A percentile compares a stretch with the other conserved stretches of the same genome.
Evolutionary conservation across 306 rosid genomes (phyloP).

Genomic region (Quillaja saponaria): DNA sequence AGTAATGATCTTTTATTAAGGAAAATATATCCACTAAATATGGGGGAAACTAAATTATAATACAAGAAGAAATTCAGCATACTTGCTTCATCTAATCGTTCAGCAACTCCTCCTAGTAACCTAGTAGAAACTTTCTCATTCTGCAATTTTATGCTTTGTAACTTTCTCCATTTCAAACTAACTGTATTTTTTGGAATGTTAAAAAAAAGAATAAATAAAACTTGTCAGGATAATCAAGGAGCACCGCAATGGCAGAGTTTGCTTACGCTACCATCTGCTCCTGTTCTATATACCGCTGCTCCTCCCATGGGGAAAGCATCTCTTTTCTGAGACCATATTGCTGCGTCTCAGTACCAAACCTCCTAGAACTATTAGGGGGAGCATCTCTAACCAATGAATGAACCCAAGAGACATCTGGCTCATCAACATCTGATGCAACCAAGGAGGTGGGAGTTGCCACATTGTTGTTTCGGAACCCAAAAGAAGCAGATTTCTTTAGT

Average conservation of each 20-base stretch:
- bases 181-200: slow-evolving; percentile 38
- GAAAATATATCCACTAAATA: slow-evolving; percentile 34
- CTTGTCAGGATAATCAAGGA: slow-evolving; percentile 53
- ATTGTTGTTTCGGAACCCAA: slow-evolving; percentile 42
- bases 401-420: slow-evolving; percentile 98
- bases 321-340: slow-evolving; percentile 61
- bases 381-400: slow-evolving; percentile 80
- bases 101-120: slow-evolving; percentile 36
- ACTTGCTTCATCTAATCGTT: slow-evolving; percentile 32
- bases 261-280: slow-evolving; percentile 90
- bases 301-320: slow-evolving; percentile 81
- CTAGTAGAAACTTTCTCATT: slow-evolving; percentile 38
- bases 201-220: slow-evolving; percentile 48
- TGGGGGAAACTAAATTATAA: slow-evolving; percentile 49
- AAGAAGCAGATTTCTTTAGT: slow-evolving; percentile 82
- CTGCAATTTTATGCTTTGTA: slow-evolving; percentile 36
- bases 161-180: slow-evolving; percentile 31
- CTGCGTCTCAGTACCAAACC: slow-evolving; percentile 50
- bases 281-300: slow-evolving; percentile 88
- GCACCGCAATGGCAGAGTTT: slow-evolving; percentile 33
- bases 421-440: slow-evolving; percentile 42
- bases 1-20: slow-evolving; percentile 27
- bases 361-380: slow-evolving; percentile 51
- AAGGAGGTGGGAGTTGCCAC: slow-evolving; percentile 30
- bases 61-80: slow-evolving; percentile 51